phyloP scores from a whole-genome alignment of 345 rosid genomes.

The Eucalyptus regnans region DNA sequence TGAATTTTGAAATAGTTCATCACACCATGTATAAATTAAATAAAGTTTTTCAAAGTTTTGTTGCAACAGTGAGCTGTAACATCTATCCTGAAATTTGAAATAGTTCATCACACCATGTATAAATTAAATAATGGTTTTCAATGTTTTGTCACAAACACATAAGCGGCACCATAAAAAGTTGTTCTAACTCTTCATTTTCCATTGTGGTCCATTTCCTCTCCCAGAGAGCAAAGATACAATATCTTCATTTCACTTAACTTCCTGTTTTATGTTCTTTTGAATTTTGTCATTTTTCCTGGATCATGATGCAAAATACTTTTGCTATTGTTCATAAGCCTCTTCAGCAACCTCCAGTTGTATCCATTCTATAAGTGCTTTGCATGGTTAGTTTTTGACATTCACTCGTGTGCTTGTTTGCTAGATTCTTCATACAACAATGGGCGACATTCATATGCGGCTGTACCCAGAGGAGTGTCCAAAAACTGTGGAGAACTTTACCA shows the following conservation, averaged over 20 bases:
- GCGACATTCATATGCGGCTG: conserved; percentile 80
- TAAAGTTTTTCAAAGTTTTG: neutral
- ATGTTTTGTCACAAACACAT: neutral
- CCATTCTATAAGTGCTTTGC: neutral
- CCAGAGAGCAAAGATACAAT: neutral
- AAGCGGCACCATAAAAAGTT: neutral
- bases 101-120: neutral
- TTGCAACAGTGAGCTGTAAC: neutral
- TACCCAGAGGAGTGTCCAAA: conserved; percentile 99
- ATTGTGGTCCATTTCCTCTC: neutral
- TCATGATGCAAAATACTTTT: neutral
- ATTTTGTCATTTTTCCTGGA: neutral
- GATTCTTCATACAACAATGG: conserved; percentile 92
- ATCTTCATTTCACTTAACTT: neutral
- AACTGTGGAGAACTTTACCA: conserved; percentile 96
- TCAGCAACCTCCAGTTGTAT: neutral
- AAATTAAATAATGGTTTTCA: neutral
- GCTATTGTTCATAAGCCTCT: neutral
- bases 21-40: neutral
- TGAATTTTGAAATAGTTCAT: neutral
- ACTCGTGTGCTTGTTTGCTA: conserved; percentile 4
- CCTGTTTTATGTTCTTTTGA: neutral
- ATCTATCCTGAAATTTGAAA: neutral
- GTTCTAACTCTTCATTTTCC: neutral
- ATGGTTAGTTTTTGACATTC: neutral